Base-by-base conservation (phyloP, 176 grass and related monocot genomes). In the Paspalum vaginatum region DNA sequence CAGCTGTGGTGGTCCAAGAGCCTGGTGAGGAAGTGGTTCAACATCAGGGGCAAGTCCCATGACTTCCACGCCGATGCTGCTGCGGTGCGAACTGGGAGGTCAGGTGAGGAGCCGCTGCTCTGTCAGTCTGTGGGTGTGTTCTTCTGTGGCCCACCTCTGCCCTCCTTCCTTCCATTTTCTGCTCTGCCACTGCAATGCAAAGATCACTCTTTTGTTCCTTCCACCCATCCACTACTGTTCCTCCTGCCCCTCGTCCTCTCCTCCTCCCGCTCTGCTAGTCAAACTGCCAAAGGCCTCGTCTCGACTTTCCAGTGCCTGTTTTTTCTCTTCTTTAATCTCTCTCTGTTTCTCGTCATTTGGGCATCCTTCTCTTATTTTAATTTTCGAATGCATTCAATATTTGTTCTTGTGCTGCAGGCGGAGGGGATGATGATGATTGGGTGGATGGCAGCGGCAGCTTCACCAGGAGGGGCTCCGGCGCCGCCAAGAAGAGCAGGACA, bases 21-120 rank as follows among this genome's bases (percentile, higher is more conserved):
- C 81, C 81, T 98, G 17, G 83, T 98, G 76, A 85, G 76, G 88
- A 98, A 94, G 86, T 98, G 91, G 95, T 98, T 98, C 83, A 94
- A 94, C 64, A 94, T 90, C 69, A 92, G 82, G 84, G 84, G 92
- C 74, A 98, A 98, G 85, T 73, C 89, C 82, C 89, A 92, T 16
- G 92, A 98, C 66, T 98, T 92, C 76, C 89, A 94, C 78, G 84
- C 88, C 55, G 95, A 98, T 75, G 88, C 80, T 55, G 70, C 76
- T 6, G 74, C 61, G 2, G 68, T 38, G 15, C 39, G 76, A 6
- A 38, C 40, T 53, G 72, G 42, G 50, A 84, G 80, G 40, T 88
- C 87, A 92, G 91, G 94, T 94, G 38, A 78, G 54, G 13, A 25
- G 43, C 50, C 37, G 22, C 4, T 0, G 73, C 15, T 66, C 20